Evolutionary conservation across 768 basidiomycete species (phyloP).

Genomic region (Tulasnella sp.): DNA sequence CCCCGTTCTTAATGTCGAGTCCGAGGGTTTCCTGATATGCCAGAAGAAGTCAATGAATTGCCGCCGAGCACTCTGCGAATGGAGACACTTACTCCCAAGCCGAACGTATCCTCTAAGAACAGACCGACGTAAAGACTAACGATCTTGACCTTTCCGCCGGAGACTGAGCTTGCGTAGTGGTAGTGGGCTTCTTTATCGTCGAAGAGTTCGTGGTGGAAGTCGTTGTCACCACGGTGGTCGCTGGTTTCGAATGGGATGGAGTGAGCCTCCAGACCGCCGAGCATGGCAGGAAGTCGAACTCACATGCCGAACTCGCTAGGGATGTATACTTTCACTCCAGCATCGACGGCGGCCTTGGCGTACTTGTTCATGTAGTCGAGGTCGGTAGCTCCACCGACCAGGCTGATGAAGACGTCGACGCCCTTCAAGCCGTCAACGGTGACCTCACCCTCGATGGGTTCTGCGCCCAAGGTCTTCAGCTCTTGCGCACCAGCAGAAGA

Average conservation of each 20-base stretch:
- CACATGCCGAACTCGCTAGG: conserved; percentile 14
- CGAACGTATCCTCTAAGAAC: neutral
- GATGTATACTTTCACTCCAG: conserved; percentile 11
- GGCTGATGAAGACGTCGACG: neutral
- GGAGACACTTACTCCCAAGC: neutral
- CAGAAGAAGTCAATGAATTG: no score
- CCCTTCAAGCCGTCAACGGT: neutral
- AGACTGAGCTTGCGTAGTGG: neutral
- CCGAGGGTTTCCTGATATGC: neutral
- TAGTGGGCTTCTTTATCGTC: neutral
- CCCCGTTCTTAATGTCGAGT: conserved; percentile 1
- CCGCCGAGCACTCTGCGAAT: no score
- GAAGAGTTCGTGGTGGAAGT: neutral
- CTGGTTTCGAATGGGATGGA: neutral
- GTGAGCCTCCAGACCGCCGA: no score
- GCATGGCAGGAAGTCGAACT: neutral
- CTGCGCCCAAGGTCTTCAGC: neutral
- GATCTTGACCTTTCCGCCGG: neutral
- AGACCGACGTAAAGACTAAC: neutral
- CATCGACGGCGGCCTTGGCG: conserved; percentile 30
- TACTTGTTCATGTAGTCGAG: neutral
- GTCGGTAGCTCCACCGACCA: neutral
- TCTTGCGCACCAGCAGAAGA: neutral
- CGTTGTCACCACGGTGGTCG: neutral
- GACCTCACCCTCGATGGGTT: neutral